phyloP scores from a whole-genome alignment of 1,139 yeast species.

The Arxiozyma slooffiae region DNA sequence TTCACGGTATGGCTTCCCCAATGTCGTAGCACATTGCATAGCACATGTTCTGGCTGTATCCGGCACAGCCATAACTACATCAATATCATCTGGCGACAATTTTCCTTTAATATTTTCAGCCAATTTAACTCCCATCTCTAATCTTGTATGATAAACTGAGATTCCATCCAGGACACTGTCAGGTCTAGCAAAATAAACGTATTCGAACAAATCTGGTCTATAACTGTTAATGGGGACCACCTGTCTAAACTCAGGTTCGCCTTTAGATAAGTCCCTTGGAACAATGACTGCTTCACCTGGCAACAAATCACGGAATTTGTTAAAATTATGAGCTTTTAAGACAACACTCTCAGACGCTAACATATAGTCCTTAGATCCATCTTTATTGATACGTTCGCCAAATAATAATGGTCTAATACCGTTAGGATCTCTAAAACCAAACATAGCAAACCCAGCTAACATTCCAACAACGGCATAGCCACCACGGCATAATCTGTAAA shows the following conservation, averaged over 20 bases:
- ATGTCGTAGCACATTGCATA: slow-evolving; percentile 74
- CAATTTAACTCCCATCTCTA: slow-evolving; percentile 87
- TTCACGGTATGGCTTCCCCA: slow-evolving; percentile 82
- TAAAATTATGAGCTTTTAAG: slow-evolving; percentile 83
- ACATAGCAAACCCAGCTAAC: slow-evolving; percentile 90
- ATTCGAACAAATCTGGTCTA: slow-evolving; percentile 94
- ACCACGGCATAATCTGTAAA: slow-evolving; percentile 73
- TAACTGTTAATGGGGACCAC: slow-evolving; percentile 70
- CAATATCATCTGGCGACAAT: slow-evolving; percentile 53
- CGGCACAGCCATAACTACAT: slow-evolving; percentile 95
- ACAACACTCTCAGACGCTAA: slow-evolving; percentile 94
- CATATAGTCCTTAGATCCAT: slow-evolving; percentile 86
- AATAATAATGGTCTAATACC: slow-evolving; percentile 86
- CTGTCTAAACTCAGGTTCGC: slow-evolving; percentile 71
- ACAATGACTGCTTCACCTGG: slow-evolving; percentile 97
- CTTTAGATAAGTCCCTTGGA: slow-evolving; percentile 50
- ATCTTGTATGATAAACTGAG: slow-evolving; percentile 83
- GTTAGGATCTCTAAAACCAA: slow-evolving; percentile 95
- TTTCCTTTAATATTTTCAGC: slow-evolving; percentile 57
- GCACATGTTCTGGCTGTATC: slow-evolving; percentile 96
- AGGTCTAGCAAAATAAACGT: slow-evolving; percentile 95
- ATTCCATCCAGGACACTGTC: slow-evolving; percentile 94
- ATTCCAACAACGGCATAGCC: slow-evolving; percentile 93
- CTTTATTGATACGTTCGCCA: slow-evolving; percentile 64
- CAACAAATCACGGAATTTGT: slow-evolving; percentile 63